Evolutionary conservation across 345 rosid genomes (phyloP).

Genomic region (Clausena lansium): DNA sequence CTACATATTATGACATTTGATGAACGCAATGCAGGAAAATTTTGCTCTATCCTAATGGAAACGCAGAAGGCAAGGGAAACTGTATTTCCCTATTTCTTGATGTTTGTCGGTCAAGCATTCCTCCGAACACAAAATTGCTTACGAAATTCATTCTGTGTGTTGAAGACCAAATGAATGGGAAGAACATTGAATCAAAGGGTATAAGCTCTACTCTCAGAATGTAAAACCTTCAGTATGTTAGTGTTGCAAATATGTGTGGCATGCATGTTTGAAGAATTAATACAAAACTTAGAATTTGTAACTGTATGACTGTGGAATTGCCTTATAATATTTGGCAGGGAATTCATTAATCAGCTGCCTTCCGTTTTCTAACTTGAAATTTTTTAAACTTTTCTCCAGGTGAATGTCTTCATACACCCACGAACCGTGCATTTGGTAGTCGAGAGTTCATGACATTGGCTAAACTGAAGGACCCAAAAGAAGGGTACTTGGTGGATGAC

Average conservation of each 20-base stretch:
- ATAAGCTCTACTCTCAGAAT: background rate
- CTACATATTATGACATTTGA: background rate
- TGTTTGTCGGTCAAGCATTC: background rate
- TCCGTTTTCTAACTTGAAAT: background rate
- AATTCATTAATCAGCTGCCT: too few relatives aligned
- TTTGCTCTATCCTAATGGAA: background rate
- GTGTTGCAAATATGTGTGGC: too few relatives aligned
- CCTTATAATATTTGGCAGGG: too few relatives aligned
- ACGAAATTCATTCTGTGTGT: background rate
- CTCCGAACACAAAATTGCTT: background rate
- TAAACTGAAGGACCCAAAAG: background rate
- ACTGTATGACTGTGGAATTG: too few relatives aligned
- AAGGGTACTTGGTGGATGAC: background rate
- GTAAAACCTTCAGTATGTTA: too few relatives aligned
- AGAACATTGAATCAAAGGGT: background rate
- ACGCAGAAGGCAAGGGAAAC: background rate
- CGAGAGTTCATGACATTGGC: background rate
- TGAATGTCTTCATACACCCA: background rate
- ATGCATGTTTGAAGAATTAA: too few relatives aligned
- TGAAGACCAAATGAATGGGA: background rate
- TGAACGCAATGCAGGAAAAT: background rate
- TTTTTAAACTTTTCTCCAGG: background rate
- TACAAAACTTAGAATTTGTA: too few relatives aligned
- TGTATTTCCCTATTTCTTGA: background rate
- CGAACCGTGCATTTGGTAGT: background rate